Evolutionary conservation across 805 yeast species (phyloP), one percentile per base, ranked within the genome.

Genomic region (Maudiozyma pseudohumilis): DNA sequence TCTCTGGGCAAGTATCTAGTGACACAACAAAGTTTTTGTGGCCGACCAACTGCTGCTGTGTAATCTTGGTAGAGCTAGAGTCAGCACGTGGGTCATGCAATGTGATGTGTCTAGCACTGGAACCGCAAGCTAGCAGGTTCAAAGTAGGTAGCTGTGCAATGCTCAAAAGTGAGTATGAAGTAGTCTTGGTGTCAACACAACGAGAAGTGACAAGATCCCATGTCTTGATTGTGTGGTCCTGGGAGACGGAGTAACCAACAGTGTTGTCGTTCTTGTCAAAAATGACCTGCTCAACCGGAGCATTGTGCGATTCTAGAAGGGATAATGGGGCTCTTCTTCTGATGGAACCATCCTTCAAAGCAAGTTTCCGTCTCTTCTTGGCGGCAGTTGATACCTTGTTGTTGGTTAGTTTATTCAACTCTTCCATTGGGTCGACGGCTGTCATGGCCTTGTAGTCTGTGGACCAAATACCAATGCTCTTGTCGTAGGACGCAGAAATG

Each of bases 61-160:
- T 70, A 28, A 80, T 71, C 6, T 76, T 70, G 5, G 74, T 66
- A 2, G 80, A 69, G 16, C 23, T 18, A 1, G 75, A 60, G 20
- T 60, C 63, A 2, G 70, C 70, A 56, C 98, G 74, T 32, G 97
- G 96, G 59, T 92, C 98, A 54, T 86, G 94, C 43, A 92, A 68
- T 38, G 87, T 80, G 45, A 92, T 88, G 61, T 92, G 97, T 61
- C 98, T 80, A n/a, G 96, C 96, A 10, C 95, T 80, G 1, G 96
- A 86, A n/a, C 98, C 98, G 40, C 89, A 75, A 7, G 88, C 95
- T 22, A 92, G 63, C 39, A 92, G 65, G 44, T 83, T 74, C 37
- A 79, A 64, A 35, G 73, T 68, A 6, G 83, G 75, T 43, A 92
- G 66, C 47, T 78, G 78, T 22, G 77, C 67, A 21, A 88, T 61